Evolutionary conservation across 2,329 filamentous ascomycete species (phyloP), one percentile per base, ranked within the genome.

Genomic region (Clonostachys solani): DNA sequence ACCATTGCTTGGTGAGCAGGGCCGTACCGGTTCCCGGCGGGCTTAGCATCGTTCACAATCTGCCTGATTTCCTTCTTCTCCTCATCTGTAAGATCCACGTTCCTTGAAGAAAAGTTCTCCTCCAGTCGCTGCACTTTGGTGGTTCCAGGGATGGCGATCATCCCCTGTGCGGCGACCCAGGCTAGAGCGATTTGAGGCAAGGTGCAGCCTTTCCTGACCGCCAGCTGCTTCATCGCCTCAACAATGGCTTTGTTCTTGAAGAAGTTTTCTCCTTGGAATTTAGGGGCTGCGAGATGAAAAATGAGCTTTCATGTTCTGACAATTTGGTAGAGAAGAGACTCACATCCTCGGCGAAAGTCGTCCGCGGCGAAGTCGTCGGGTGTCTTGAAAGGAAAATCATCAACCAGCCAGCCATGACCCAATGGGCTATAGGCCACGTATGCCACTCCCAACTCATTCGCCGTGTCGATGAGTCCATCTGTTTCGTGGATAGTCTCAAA

Each of bases 81-180:
- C 33, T 67, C 64, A 18, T 65, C 60, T 0, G 60, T 65, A 36
- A 70, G 47, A 2, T 65, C 59, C 42, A 70, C 52, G 10, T 68
- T 54, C 19, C 64, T 49, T 2, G 66, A 69, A 0, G 56, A 56
- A 61, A 61, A 69, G 47, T 72, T 73, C 44, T 70, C 63, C 42
- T 69, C 66, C 7, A 72, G 43, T 0, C 70, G 60, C 5, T 49
- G 43, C 1, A 61, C 47, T 50, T 71, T 73, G 1, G 69, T 73
- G 1, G 69, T 72, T 2, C 73, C 73, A 0, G 73, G 71, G 43
- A 75, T 75, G 0, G 71, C 58, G 49, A 76, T 72, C 56, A 72
- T 56, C 1, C 64, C 63, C 38, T 71, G 64, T 56, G 65, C 55
- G 10, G 60, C 63, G 2, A 69, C 66, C 68, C 66, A 71, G 0